Conservation (phyloP, 2,329 filamentous ascomycete genomes). For the Sphaerulina musiva region DNA sequence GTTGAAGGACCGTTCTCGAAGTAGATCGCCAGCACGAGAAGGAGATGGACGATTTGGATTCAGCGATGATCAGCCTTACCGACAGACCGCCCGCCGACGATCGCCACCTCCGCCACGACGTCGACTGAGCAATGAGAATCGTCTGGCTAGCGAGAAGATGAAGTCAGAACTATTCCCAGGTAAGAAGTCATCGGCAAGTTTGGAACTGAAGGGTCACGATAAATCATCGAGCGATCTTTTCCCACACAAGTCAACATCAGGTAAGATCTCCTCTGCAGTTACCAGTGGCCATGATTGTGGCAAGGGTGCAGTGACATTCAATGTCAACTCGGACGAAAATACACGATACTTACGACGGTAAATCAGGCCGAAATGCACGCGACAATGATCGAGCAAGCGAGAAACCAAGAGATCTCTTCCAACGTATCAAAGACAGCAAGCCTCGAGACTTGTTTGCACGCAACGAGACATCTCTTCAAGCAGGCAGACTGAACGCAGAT, state of each 20-base stretch:
- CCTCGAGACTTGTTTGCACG: conserved; percentile 21
- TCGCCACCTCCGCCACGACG: conserved; percentile 35
- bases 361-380: conserved; percentile 14
- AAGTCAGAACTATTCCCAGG: conserved; percentile 39
- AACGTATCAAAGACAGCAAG: neutral
- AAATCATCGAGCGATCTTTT: conserved; percentile 22
- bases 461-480: conserved; percentile 15
- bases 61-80: conserved; percentile 44
- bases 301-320: neutral
- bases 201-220: neutral
- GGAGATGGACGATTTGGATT: conserved; percentile 46
- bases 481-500: conserved; percentile 14
- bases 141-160: conserved; percentile 22
- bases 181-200: conserved; percentile 16
- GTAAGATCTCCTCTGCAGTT: conserved; percentile 21
- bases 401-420: too few relatives aligned
- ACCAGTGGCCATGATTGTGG: conserved; percentile 6
- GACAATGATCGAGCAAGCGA: too few relatives aligned
- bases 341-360: conserved; percentile 12
- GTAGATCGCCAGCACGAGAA: conserved; percentile 51
- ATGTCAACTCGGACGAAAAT: neutral
- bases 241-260: conserved; percentile 22
- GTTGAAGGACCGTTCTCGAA: conserved; percentile 47
- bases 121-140: conserved; percentile 21
- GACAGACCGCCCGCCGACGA: conserved; percentile 39